Evolutionary conservation across 805 yeast species (phyloP).

Genomic region (Myxozyma monticola): DNA sequence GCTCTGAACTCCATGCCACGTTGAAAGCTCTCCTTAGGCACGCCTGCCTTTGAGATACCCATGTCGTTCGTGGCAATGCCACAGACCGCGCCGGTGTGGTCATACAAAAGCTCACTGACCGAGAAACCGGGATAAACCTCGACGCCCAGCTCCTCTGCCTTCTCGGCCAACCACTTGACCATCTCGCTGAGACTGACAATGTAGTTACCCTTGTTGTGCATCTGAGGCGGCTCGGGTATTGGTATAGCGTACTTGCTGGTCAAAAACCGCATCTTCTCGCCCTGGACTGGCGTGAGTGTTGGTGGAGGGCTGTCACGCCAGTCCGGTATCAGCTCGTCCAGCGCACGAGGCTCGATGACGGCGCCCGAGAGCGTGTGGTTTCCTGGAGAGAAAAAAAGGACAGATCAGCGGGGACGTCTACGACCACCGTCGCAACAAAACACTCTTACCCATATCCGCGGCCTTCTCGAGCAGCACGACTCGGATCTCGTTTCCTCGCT

Average conservation of each 20-base stretch:
- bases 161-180: constrained; percentile 76
- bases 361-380: constrained; percentile 93
- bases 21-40: constrained; percentile 81
- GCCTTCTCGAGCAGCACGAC: constrained; percentile 92
- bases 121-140: constrained; percentile 90
- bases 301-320: constrained; percentile 43
- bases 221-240: constrained; percentile 91
- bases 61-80: constrained; percentile 95
- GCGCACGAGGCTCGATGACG: constrained; percentile 84
- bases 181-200: constrained; percentile 82
- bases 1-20: constrained; percentile 97
- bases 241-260: constrained; percentile 62
- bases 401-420: too few relatives aligned
- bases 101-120: constrained; percentile 60
- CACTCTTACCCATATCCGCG: constrained; percentile 69
- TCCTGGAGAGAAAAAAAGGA: too few relatives aligned
- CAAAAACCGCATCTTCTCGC: constrained; percentile 71
- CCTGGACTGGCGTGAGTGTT: constrained; percentile 66
- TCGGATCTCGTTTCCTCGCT: constrained; percentile 66
- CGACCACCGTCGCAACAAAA: not conserved
- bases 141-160: constrained; percentile 91
- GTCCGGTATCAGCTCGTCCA: constrained; percentile 78
- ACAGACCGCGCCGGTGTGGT: constrained; percentile 53
- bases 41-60: constrained; percentile 76
- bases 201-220: constrained; percentile 80